These are phyloP conservation scores for Peziza echinospora DNA, from an alignment of 495 filamentous ascomycete species.

Conservation along the genomic window DNA sequence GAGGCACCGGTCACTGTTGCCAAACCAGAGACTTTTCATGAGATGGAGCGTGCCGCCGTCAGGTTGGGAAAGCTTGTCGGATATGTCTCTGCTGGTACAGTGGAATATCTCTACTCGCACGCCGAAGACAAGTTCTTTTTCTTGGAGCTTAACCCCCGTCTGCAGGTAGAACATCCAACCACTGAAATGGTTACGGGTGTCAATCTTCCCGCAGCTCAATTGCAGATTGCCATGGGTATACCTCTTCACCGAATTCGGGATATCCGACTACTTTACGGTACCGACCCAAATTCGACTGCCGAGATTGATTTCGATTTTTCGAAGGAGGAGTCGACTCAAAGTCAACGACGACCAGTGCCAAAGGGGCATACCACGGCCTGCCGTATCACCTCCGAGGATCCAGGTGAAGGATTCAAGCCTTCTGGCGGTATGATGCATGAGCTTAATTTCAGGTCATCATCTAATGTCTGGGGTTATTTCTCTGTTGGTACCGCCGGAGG, in stretches of 20 bases:
- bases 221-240: conserved; percentile 97
- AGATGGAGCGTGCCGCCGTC: conserved; percentile 93
- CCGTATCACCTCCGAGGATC: conserved; percentile 98
- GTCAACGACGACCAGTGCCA: conserved; percentile 70
- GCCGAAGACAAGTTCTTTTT: conserved; percentile 99
- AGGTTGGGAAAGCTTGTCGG: conserved; percentile 82
- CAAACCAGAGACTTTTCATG: conserved; percentile 64
- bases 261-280: conserved; percentile 88
- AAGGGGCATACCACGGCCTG: conserved; percentile 96
- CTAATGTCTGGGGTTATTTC: conserved; percentile 99
- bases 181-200: conserved; percentile 99
- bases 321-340: conserved; percentile 58
- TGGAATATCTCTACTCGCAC: conserved; percentile 98
- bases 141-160: conserved; percentile 88
- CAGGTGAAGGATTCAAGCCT: conserved; percentile 97
- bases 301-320: conserved; percentile 96
- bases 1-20: conserved; percentile 96
- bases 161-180: conserved; percentile 97
- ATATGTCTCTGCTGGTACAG: conserved; percentile 96
- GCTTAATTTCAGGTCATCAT: conserved; percentile 93
- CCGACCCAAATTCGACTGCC: conserved; percentile 64
- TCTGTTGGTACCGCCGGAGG: conserved; percentile 88
- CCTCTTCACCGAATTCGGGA: conserved; percentile 88
- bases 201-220: conserved; percentile 87
- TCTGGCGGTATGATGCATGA: conserved; percentile 98